These are phyloP conservation scores for Protea cynaroides DNA, from an alignment of 164 flowering plant genomes.

Conservation along the genomic window DNA sequence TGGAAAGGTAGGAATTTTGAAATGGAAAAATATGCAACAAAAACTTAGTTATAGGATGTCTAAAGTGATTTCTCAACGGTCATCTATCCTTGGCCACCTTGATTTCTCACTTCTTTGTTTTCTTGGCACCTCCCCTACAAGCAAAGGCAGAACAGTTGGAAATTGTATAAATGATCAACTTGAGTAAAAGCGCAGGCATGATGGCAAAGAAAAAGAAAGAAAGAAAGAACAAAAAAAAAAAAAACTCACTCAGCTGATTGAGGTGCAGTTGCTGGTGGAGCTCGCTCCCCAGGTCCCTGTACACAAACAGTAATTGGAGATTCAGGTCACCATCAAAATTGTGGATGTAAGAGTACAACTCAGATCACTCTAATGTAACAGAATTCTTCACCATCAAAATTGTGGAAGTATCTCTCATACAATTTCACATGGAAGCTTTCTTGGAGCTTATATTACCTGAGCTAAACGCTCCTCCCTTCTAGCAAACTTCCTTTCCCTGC, in stretches of 20 bases:
- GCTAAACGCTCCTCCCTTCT: constrained; percentile 53
- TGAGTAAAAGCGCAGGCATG: neutral
- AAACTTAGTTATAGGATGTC: neutral
- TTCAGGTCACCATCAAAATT: too few relatives aligned
- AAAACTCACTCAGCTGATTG: constrained; percentile 9
- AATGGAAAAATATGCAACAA: too few relatives aligned
- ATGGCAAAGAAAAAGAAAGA: neutral
- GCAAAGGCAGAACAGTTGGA: neutral
- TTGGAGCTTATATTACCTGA: constrained; percentile 20
- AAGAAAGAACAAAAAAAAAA: neutral
- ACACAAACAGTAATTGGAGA: neutral
- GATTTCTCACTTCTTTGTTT: constrained; percentile 30
- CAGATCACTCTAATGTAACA: neutral
- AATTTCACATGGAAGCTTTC: neutral
- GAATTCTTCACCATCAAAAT: neutral
- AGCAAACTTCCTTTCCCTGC: constrained; percentile 44
- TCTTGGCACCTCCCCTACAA: constrained; percentile 33
- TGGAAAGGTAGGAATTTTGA: too few relatives aligned
- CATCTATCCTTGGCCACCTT: neutral
- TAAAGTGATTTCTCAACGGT: neutral
- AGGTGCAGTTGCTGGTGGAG: constrained; percentile 11
- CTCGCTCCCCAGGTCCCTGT: constrained; percentile 18
- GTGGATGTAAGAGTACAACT: neutral
- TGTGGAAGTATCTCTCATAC: neutral
- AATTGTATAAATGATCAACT: neutral